Conservation (phyloP, 345 rosid species). For the Lepidium didymum region DNA sequence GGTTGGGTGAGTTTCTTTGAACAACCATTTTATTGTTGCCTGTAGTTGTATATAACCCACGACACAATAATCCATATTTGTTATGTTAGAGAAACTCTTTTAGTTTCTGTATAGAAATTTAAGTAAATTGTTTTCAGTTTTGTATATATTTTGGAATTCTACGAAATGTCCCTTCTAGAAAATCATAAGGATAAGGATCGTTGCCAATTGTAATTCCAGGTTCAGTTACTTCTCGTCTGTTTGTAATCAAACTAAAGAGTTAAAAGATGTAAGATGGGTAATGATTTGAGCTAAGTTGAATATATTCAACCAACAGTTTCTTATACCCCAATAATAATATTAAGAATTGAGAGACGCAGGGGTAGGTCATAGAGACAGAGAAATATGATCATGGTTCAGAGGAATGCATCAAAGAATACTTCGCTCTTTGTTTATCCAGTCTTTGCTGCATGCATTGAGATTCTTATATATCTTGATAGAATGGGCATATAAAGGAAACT, state of each 20-base stretch:
- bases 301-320: not conserved
- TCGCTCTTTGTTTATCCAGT: not conserved
- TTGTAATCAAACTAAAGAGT: not conserved
- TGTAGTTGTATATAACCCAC: not conserved
- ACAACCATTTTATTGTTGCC: not conserved
- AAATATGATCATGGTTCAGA: not conserved
- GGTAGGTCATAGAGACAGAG: not conserved
- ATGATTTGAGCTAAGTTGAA: not conserved
- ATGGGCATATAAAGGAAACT: not conserved
- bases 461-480: not conserved
- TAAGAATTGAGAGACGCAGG: not conserved
- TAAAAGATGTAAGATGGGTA: not conserved
- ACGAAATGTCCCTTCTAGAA: not conserved
- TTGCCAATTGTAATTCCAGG: not conserved
- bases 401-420: not conserved
- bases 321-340: not conserved
- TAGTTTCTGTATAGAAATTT: not conserved
- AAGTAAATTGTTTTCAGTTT: not conserved
- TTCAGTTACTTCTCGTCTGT: not conserved
- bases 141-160: not conserved
- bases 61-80: not conserved
- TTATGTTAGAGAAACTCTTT: not conserved
- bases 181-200: not conserved
- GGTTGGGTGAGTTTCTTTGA: slow-evolving; percentile 65
- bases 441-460: not conserved